Conservation (phyloP, 139 green algal species). For the Spirogloea muscicola region DNA sequence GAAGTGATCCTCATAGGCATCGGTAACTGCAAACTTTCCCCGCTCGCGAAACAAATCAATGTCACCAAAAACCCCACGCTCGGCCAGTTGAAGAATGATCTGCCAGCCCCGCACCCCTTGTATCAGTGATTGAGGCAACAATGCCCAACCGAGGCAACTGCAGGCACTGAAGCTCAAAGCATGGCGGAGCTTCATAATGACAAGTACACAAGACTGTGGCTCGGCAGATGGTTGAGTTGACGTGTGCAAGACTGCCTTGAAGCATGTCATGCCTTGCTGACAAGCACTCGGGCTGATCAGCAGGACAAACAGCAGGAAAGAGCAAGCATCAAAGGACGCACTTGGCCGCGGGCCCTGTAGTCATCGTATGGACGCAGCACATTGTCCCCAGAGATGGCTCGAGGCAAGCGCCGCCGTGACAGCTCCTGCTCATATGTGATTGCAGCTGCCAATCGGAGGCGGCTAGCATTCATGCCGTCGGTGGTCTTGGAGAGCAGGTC, state of each 20-base stretch:
- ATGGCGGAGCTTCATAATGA: too few species aligned
- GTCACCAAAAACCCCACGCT: constrained; percentile 26
- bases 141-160: too few species aligned
- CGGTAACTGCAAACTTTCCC: constrained; percentile 30
- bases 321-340: too few species aligned
- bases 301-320: too few species aligned
- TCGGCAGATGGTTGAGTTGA: too few species aligned
- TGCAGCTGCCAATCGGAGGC: constrained; percentile 9
- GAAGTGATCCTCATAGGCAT: constrained; percentile 78
- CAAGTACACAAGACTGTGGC: too few species aligned
- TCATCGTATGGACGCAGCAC: constrained; percentile 62
- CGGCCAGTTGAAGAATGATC: constrained; percentile 29
- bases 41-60: constrained; percentile 19
- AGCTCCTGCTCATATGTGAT: constrained; percentile 52
- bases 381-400: constrained; percentile 70
- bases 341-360: constrained; percentile 60
- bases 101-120: neutral
- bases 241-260: too few species aligned
- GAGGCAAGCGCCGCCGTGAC: constrained; percentile 56
- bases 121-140: too few species aligned
- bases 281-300: too few species aligned
- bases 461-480: constrained; percentile 66
- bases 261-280: too few species aligned
- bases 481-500: constrained; percentile 64
- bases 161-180: too few species aligned